Percentiles rank a stretch among this genome's conserved stretches.
Conservation (phyloP, 108 stramenopile species). For the Epithemia pelagica region DNA sequence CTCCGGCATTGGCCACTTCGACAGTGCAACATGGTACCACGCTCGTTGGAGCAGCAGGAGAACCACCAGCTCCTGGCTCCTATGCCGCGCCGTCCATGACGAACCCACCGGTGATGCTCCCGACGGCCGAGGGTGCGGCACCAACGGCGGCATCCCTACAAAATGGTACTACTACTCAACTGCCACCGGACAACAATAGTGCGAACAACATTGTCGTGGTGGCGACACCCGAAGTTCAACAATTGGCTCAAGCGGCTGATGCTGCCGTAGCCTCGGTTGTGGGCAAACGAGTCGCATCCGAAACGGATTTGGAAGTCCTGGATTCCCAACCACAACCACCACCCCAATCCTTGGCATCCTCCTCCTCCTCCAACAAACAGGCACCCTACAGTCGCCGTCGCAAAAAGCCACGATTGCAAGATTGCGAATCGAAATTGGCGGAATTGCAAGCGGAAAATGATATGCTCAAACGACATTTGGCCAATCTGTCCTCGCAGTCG, state of each 20-base stretch:
- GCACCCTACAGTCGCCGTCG: constrained; percentile 36
- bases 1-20: background rate
- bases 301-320: constrained; percentile 3
- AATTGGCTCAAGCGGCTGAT: constrained; percentile 38
- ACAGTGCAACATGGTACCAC: background rate
- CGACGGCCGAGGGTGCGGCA: too few relatives aligned
- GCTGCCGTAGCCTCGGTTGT: constrained; percentile 38
- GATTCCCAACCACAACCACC: background rate
- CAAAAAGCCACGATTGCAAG: constrained; percentile 44
- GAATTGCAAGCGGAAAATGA: constrained; percentile 57
- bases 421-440: constrained; percentile 45
- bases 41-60: too few relatives aligned
- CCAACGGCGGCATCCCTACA: background rate
- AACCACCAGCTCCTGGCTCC: background rate
- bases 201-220: background rate
- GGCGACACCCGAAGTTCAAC: constrained; percentile 11
- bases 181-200: background rate
- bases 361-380: constrained; percentile 12
- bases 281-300: constrained; percentile 17
- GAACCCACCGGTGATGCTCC: too few relatives aligned
- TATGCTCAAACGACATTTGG: constrained; percentile 52
- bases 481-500: constrained; percentile 38
- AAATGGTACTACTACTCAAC: background rate
- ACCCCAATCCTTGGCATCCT: constrained; percentile 3
- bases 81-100: too few relatives aligned